Evolutionary conservation across 106 monocot genomes (phyloP).

Genomic region (Apostasia shenzhenica): DNA sequence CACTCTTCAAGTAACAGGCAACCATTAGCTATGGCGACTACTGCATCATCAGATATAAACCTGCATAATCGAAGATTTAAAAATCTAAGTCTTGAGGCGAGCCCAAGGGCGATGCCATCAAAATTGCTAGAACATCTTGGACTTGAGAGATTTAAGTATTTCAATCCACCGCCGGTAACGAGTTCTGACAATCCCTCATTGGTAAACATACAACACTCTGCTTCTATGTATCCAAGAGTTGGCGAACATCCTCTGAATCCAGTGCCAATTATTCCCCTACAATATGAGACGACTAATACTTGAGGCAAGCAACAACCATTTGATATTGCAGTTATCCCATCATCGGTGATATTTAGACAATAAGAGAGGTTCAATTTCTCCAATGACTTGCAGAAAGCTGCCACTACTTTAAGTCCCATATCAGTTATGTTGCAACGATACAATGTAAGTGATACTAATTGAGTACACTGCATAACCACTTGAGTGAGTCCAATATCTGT

Average conservation of each 20-base stretch:
- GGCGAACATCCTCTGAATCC: slow-evolving; percentile 58
- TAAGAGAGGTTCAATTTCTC: slow-evolving; percentile 51
- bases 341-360: slow-evolving; percentile 56
- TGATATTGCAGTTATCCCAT: slow-evolving; percentile 41
- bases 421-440: slow-evolving; percentile 68
- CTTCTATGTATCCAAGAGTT: slow-evolving; percentile 57
- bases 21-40: slow-evolving; percentile 47
- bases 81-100: slow-evolving; percentile 34
- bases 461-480: slow-evolving; percentile 37
- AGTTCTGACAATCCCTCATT: slow-evolving; percentile 42
- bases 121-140: slow-evolving; percentile 21
- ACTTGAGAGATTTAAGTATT: slow-evolving; percentile 60
- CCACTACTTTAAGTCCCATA: slow-evolving; percentile 41
- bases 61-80: slow-evolving; percentile 71
- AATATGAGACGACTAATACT: slow-evolving; percentile 54
- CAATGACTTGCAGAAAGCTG: slow-evolving; percentile 35
- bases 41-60: slow-evolving; percentile 47
- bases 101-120: slow-evolving; percentile 42
- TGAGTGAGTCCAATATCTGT: slow-evolving; percentile 44
- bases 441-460: slow-evolving; percentile 51
- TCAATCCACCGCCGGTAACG: slow-evolving; percentile 54
- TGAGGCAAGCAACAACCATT: slow-evolving; percentile 35
- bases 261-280: slow-evolving; percentile 42
- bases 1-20: slow-evolving; percentile 84
- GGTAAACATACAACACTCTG: slow-evolving; percentile 69